A percentile compares a stretch with the other conserved stretches of the same genome.
phyloP scores from a whole-genome alignment of 2,329 filamentous ascomycete genomes.

The Tolypocladium paradoxum region DNA sequence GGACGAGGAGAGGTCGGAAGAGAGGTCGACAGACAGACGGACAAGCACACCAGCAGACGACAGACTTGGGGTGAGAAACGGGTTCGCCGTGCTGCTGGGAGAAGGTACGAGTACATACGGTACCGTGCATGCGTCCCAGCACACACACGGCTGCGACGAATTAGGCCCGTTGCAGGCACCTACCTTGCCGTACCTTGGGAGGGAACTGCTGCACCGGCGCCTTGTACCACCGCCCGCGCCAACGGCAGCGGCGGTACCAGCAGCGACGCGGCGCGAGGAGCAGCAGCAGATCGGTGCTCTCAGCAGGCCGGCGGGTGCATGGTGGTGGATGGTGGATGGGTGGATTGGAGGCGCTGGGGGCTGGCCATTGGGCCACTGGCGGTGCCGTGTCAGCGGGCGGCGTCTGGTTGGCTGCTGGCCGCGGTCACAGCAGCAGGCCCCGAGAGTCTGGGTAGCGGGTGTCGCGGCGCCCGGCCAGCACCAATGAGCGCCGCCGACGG shows the following conservation, averaged over 20 bases:
- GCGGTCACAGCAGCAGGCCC: slow-evolving; percentile 1
- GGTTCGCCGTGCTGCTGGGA: background rate
- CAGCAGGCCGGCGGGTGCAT: background rate
- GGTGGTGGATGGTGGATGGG: too few species aligned
- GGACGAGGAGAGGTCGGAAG: background rate
- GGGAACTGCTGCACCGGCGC: background rate
- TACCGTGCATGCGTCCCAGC: background rate
- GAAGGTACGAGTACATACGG: background rate
- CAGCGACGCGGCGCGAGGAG: background rate
- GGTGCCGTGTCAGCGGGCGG: background rate
- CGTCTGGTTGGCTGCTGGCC: background rate
- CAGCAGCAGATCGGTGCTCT: background rate
- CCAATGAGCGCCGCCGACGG: background rate
- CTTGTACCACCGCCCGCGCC: background rate
- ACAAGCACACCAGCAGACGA: background rate
- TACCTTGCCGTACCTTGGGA: too few species aligned
- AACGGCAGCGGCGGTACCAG: background rate
- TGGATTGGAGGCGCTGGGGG: background rate
- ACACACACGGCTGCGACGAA: background rate
- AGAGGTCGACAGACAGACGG: background rate
- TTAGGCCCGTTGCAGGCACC: background rate
- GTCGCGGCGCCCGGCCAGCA: background rate
- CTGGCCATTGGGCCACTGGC: background rate
- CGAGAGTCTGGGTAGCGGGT: slow-evolving; percentile 6
- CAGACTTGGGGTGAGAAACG: background rate